These are phyloP conservation scores for Ramaria sp. DNA, from an alignment of 768 basidiomycete genomes.

Conservation along the genomic window DNA sequence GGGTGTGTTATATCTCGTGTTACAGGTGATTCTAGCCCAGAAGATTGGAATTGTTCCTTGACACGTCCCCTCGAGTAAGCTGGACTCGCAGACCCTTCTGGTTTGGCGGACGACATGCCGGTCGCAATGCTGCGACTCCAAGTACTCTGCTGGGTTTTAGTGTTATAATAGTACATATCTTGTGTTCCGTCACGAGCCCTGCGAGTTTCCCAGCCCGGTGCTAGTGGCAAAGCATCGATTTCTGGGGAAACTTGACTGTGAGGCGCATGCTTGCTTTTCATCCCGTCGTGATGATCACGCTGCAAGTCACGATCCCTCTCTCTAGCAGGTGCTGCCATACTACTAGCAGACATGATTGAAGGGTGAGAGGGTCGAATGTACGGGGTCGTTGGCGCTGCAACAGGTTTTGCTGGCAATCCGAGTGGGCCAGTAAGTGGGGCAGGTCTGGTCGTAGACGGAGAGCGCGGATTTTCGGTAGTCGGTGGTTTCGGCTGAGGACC, in stretches of 20 bases:
- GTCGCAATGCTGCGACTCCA: conserved; percentile 40
- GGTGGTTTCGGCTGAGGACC: neutral
- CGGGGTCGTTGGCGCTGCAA: neutral
- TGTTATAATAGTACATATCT: conserved; percentile 48
- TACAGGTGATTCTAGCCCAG: conserved; percentile 16
- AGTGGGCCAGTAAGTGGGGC: conserved; percentile 5
- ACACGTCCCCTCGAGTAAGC: neutral
- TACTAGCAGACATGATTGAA: conserved; percentile 10
- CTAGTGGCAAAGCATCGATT: conserved; percentile 23
- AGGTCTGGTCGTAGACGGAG: neutral
- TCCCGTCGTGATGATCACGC: neutral
- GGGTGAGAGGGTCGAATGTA: conserved; percentile 10
- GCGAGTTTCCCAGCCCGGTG: conserved; percentile 49
- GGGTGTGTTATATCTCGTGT: conserved; percentile 15
- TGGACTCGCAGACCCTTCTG: neutral
- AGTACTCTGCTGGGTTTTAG: conserved; percentile 41
- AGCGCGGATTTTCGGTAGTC: neutral
- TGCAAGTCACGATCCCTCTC: conserved; percentile 6
- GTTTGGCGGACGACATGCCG: conserved; percentile 6
- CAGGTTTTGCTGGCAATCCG: conserved; percentile 7
- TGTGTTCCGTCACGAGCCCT: conserved; percentile 26
- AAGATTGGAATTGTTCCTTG: conserved; percentile 18
- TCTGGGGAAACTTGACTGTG: conserved; percentile 4
- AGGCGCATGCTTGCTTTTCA: neutral
- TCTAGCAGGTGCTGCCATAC: conserved; percentile 5